These are phyloP conservation scores for Dalbergia oliveri DNA, from an alignment of 306 rosid genomes.

Conservation along the genomic window DNA sequence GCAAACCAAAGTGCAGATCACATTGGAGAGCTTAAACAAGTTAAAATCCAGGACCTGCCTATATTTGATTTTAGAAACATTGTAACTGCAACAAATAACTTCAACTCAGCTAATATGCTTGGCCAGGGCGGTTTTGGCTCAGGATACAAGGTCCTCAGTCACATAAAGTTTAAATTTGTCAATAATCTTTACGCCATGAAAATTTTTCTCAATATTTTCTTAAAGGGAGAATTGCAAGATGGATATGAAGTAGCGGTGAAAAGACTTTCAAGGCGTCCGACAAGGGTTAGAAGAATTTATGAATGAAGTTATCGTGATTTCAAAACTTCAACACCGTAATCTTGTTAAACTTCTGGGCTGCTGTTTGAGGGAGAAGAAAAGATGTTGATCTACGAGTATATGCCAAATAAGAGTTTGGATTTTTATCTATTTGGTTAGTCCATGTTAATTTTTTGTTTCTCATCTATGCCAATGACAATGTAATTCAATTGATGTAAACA, in stretches of 20 bases:
- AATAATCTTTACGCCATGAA: neutral
- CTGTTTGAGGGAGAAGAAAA: constrained; percentile 49
- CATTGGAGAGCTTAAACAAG: constrained; percentile 14
- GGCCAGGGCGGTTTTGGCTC: constrained; percentile 53
- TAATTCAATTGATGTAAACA: neutral
- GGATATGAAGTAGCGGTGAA: constrained; percentile 50
- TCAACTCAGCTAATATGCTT: constrained; percentile 40
- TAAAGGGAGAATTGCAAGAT: constrained; percentile 34
- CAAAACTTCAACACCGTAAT: constrained; percentile 52
- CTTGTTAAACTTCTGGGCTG: constrained; percentile 51
- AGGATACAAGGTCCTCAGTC: constrained; percentile 42
- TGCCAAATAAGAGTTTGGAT: constrained; percentile 54
- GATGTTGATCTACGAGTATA: constrained; percentile 49
- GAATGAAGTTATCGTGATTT: constrained; percentile 50
- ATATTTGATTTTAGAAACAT: constrained; percentile 35
- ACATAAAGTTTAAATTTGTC: no score
- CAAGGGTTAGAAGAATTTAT: constrained; percentile 48
- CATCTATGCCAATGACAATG: no score
- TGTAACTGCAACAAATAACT: constrained; percentile 46
- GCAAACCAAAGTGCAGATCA: neutral
- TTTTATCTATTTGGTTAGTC: constrained; percentile 47
- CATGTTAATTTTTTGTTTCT: neutral
- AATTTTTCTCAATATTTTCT: neutral
- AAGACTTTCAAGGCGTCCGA: constrained; percentile 39
- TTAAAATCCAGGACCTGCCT: constrained; percentile 44